A percentile compares a stretch with the other conserved stretches of the same genome.
These are phyloP conservation scores for Tricharina praecox DNA, from an alignment of 495 filamentous ascomycete genomes.

Conservation along the genomic window DNA sequence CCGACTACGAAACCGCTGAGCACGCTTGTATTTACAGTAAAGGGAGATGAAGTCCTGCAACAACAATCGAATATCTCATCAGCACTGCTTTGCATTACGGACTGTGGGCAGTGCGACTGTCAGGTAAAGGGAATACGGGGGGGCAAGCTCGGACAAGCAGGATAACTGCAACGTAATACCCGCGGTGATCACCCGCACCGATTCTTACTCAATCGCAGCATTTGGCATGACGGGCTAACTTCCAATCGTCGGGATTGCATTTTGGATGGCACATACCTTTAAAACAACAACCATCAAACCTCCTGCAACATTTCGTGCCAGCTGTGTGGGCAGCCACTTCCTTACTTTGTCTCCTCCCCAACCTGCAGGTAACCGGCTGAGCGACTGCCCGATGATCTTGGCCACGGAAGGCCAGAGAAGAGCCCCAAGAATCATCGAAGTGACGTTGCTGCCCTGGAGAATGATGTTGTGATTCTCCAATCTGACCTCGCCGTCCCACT, in stretches of 20 bases:
- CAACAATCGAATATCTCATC: not conserved
- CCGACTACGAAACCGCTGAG: conserved; percentile 23
- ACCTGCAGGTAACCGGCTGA: conserved; percentile 21
- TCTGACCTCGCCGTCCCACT: conserved; percentile 25
- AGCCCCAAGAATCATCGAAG: conserved; percentile 25
- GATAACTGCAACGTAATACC: too few relatives aligned
- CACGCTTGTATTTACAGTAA: conserved; percentile 27
- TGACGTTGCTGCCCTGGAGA: conserved; percentile 26
- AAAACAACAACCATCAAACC: conserved; percentile 26
- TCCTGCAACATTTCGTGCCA: conserved; percentile 26
- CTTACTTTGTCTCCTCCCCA: conserved; percentile 24
- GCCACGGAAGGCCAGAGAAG: conserved; percentile 25
- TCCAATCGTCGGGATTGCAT: too few relatives aligned
- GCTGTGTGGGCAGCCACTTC: conserved; percentile 21
- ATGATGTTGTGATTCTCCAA: conserved; percentile 27
- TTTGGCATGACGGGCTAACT: too few relatives aligned
- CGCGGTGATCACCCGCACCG: too few relatives aligned
- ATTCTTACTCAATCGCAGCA: too few relatives aligned
- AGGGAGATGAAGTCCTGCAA: conserved; percentile 25
- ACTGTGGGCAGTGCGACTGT: too few relatives aligned
- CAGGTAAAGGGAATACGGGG: not conserved
- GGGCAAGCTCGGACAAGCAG: too few relatives aligned
- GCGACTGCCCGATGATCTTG: conserved; percentile 20
- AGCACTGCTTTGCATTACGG: not conserved
- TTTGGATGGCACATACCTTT: conserved; percentile 23